Base-by-base conservation (phyloP, 148 eudicot species). In the Rhododendron molle region DNA sequence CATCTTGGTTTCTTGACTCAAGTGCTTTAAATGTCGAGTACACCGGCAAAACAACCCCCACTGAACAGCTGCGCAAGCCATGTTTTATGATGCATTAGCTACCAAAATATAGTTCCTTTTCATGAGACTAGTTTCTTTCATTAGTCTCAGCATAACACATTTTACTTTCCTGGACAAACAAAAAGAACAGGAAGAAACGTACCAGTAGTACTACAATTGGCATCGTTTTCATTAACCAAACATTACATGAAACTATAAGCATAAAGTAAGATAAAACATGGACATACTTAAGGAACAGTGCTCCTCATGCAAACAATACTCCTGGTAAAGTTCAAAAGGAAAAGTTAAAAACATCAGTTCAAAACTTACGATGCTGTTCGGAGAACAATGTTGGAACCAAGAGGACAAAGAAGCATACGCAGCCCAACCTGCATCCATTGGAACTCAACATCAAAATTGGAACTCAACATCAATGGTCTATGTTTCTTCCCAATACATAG, bases 11-110 rank as follows among this genome's bases (percentile, higher is more conserved):
- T 87, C 89, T 91, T 14, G 91, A 78, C 88, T 97, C 98, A 84
- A 96, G 94, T 49, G 99, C 97, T 90, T 93, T 96, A 82, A 95
- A 96, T 32, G 99, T 96, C 11, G 93, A 88, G 86, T 95, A 96
- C 77, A 95, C 96, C 21, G 98, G 99, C 82, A 96, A 85, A 56
- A 87, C 93, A 85, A 88, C 80, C 81, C 96, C 96, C 58, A 93
- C 91, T 43, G 96, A 90, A 86, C 93, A 92, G 86, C 96, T 93
- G 94, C 80, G 87, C 9, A 81, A 82, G 23, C 0, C 76, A 86
- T 38, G 74, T 8, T 47, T 1, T 77, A 78, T 26, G 14, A 4
- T 34, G 2, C 26, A 65, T 32, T 18, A 80, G 4, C n/a, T 54
- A 83, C 18, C n/a, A 69, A 73, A 56, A 56, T 83, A 77, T 71